A percentile compares a stretch with the other conserved stretches of the same genome.
phyloP scores from a whole-genome alignment of 1,284 basidiomycete genomes.

The Malassezia vespertilionis region DNA sequence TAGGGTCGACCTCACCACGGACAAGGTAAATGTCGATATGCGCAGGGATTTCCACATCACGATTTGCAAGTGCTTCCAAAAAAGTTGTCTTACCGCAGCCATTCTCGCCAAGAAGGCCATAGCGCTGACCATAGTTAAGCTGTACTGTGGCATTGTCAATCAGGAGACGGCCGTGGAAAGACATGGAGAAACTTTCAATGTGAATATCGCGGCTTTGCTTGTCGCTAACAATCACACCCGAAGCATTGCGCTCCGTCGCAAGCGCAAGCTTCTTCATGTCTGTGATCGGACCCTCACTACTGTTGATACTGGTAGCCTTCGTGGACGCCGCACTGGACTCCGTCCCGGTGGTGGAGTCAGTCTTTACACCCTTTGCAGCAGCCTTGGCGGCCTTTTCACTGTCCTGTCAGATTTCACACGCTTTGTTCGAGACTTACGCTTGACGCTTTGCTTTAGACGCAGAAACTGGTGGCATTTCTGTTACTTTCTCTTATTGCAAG shows the following conservation, averaged over 20 bases:
- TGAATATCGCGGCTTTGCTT: conserved; percentile 87
- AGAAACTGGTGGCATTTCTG: conserved; percentile 39
- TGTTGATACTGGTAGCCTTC: conserved; percentile 13
- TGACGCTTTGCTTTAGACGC: conserved; percentile 48
- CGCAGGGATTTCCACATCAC: conserved; percentile 79
- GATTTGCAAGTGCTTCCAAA: conserved; percentile 41
- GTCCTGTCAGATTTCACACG: not conserved
- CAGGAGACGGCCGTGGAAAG: conserved; percentile 89
- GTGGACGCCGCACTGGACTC: conserved; percentile 21
- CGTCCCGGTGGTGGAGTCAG: conserved; percentile 28
- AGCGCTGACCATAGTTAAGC: conserved; percentile 91
- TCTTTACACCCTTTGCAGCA: conserved; percentile 37
- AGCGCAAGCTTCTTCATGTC: conserved; percentile 46
- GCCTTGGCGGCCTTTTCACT: conserved; percentile 47
- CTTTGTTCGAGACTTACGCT: conserved; percentile 29
- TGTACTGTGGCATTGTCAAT: conserved; percentile 78
- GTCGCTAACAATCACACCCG: conserved; percentile 84
- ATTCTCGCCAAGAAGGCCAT: conserved; percentile 91
- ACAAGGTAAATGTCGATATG: conserved; percentile 98
- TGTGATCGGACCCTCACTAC: conserved; percentile 23
- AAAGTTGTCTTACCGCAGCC: conserved; percentile 82
- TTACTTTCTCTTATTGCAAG: not conserved
- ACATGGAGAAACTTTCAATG: conserved; percentile 88
- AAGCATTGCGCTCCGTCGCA: conserved; percentile 44
- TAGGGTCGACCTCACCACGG: conserved; percentile 85